phyloP scores from a whole-genome alignment of 1,139 yeast species.

The Hansenula anomala region DNA sequence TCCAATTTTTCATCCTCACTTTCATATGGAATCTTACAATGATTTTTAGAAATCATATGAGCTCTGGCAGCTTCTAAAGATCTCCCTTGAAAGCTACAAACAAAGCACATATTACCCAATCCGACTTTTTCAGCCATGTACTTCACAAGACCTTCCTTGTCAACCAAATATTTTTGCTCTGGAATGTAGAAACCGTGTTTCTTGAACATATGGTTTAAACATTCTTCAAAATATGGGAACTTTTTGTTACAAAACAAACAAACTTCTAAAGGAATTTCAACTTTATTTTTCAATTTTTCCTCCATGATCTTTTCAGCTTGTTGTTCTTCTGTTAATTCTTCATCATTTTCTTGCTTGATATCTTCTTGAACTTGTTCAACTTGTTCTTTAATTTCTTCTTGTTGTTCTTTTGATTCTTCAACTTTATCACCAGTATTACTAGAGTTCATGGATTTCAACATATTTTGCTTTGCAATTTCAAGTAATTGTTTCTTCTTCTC shows the following conservation, averaged over 20 bases:
- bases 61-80: conserved; percentile 85
- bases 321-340: conserved; percentile 38
- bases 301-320: conserved; percentile 47
- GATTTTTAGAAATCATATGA: conserved; percentile 86
- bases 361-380: conserved; percentile 13
- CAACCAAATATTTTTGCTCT: conserved; percentile 64
- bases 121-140: conserved; percentile 92
- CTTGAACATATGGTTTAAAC: conserved; percentile 69
- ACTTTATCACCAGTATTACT: conserved; percentile 9
- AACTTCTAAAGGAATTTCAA: conserved; percentile 65
- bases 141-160: conserved; percentile 65
- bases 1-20: conserved; percentile 80
- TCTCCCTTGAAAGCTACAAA: conserved; percentile 83
- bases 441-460: conserved; percentile 30
- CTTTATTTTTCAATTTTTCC: conserved; percentile 55
- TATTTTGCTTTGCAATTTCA: conserved; percentile 55
- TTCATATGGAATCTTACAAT: conserved; percentile 88
- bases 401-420: conserved; percentile 10
- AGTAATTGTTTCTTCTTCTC: conserved; percentile 59
- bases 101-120: conserved; percentile 83
- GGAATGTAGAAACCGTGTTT: conserved; percentile 85
- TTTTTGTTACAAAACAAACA: conserved; percentile 73
- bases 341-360: conserved; percentile 24
- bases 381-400: conserved; percentile 10
- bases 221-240: conserved; percentile 49